Evolutionary conservation across 2,329 filamentous ascomycete genomes (phyloP), one percentile per base, ranked within the genome.

Genomic region (Pyrenophora teres): DNA sequence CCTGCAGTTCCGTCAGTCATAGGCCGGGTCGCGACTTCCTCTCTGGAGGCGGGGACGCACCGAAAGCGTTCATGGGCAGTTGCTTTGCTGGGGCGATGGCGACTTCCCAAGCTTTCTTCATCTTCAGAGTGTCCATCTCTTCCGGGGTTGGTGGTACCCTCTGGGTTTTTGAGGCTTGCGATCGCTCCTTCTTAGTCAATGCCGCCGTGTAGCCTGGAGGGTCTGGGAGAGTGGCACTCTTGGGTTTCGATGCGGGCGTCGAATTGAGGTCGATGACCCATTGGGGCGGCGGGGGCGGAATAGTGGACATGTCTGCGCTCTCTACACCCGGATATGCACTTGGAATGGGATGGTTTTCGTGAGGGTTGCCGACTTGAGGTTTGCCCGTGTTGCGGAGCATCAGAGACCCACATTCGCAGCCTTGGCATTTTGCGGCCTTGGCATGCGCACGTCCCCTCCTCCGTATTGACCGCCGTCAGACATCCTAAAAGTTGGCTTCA

Each of bases 91-190:
- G 94, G 2, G 88, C 93, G 40, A 99, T 85, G 36, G 94, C 93
- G 38, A 99, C 84, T 76, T 99, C 94, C 94, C 94, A 99, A 0
- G 94, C 94, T 76, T 99, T 99, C 78, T 99, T 99, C 66, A 99
- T 80, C 81, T 97, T 97, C 58, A 99, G 81, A 18, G 88, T 92
- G 74, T 97, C 93, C 82, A 92, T 97, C 77, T 97, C 92, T 67
- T 89, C 89, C 61, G 87, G 76, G 1, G 88, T 87, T 27, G 88
- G 88, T 54, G 87, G 80, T 66, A 88, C 85, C 63, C 88, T 85
- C 73, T 81, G 60, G 55, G 74, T 69, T 54, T 73, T 73, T 37
- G 68, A 67, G 12, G 71, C 65, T 41, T 65, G 59, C 6, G 67
- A 71, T 46, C 59, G 70, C 60, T 73, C 74, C 59, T 69, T 76